phyloP scores from a whole-genome alignment of 1,139 yeast genomes.

The Diutina ranongensis region DNA sequence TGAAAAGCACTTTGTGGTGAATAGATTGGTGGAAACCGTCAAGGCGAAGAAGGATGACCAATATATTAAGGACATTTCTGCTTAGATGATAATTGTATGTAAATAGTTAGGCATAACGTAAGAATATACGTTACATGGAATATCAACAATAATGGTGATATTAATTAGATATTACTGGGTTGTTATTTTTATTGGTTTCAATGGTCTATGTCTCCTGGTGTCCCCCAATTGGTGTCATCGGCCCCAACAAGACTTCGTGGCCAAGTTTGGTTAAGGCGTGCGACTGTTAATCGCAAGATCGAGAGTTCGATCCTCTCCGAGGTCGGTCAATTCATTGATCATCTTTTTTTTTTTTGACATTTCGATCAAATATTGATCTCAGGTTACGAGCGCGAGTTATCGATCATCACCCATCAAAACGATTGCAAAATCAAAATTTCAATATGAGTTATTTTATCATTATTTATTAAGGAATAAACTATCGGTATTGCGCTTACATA shows the following conservation, averaged over 20 bases:
- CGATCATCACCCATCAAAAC: too few species aligned
- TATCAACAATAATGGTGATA: not conserved
- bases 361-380: too few species aligned
- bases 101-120: not conserved
- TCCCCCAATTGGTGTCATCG: not conserved
- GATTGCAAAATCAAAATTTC: too few species aligned
- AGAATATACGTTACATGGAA: not conserved
- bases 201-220: too few species aligned
- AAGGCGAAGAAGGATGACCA: slow-evolving; percentile 22
- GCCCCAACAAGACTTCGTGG: not conserved
- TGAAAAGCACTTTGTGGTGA: slow-evolving; percentile 20
- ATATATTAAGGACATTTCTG: slow-evolving; percentile 18
- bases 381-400: too few species aligned
- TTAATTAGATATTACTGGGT: too few species aligned
- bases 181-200: too few species aligned
- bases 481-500: too few species aligned
- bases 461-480: too few species aligned
- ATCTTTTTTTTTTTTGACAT: too few species aligned
- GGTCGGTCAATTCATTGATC: too few species aligned
- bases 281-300: slow-evolving; percentile 6
- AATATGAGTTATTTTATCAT: too few species aligned
- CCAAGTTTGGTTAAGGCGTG: slow-evolving; percentile 5
- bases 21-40: slow-evolving; percentile 24
- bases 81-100: slow-evolving; percentile 8
- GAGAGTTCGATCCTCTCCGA: slow-evolving; percentile 5